Evolutionary conservation across 257 asterid genomes (phyloP), one percentile per base, ranked within the genome.

Genomic region (Nicotiana tomentosiformis): DNA sequence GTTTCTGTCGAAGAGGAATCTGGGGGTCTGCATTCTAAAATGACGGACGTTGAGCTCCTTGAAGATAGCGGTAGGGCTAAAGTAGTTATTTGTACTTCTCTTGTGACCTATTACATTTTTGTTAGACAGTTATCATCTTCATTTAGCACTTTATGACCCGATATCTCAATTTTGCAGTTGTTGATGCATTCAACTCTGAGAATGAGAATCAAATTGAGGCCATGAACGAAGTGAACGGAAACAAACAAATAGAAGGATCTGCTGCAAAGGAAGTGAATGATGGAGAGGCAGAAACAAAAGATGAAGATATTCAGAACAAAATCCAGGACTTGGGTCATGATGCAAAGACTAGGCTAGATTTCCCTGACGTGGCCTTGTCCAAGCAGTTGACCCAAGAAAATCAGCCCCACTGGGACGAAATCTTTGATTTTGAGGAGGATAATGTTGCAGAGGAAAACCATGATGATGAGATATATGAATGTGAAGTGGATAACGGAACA

Each of bases 201-300:
- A 23, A 3, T 72, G 60, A 69, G 51, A 32, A 66, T 32, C 12
- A 16, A 66, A 66, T 33, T 16, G 77, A 3, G 6, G 0, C 58
- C 78, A 69, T 69, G 78, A 69, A 5, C 17, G 5, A 57, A 57
- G 15, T 32, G 66, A 58, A 20, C 29, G 53, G 69, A 29, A 78
- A 33, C 33, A 55, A 77, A 57, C 69, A 57, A 57, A 78, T 57
- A 0, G 58, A 69, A 39, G 78, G 78, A 58, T 78, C 69, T 78
- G 68, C 53, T 20, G 17, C 12, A 39, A 58, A 3, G 69, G 20
- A 60, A 12, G 60, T 32, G 57, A 72, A 84, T 43, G n/a, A 3
- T 68, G 81, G 83, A 46, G 87, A 87, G 85, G 81, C 9, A 33
- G 85, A 86, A 72, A 32, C 30, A 57, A 20, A 79, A 58, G 61